Evolutionary conservation across 2,329 filamentous ascomycete species (phyloP).

Genomic region (Paracorniculantispora psalliotae): DNA sequence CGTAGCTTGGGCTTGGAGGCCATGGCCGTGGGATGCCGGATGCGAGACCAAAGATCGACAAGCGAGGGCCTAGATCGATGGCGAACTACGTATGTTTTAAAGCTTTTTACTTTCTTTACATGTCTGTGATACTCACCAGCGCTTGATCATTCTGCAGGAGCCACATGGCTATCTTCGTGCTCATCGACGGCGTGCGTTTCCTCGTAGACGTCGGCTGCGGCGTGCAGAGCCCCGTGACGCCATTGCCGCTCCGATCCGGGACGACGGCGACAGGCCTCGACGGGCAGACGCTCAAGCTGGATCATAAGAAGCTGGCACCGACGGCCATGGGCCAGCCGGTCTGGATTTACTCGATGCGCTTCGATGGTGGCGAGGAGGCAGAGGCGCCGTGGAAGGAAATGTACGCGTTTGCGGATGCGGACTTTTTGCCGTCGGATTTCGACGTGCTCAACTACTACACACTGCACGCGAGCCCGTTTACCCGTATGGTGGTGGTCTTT

Average conservation of each 20-base stretch:
- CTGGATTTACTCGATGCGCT: constrained; percentile 7
- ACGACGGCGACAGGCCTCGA: neutral
- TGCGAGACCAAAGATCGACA: neutral
- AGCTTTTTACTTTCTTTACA: neutral
- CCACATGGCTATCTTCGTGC: constrained; percentile 4
- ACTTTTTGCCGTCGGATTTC: neutral
- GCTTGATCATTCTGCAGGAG: neutral
- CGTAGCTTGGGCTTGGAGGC: constrained; percentile 3
- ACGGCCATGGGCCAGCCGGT: neutral
- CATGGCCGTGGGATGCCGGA: neutral
- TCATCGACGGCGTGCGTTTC: constrained; percentile 1
- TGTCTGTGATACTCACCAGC: neutral
- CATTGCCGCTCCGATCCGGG: neutral
- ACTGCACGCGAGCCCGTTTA: neutral
- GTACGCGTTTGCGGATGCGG: constrained; percentile 10
- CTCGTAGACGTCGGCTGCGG: constrained; percentile 1
- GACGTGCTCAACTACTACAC: constrained; percentile 11
- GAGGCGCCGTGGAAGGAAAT: neutral
- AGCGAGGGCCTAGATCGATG: neutral
- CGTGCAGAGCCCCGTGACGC: neutral
- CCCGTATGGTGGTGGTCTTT: neutral
- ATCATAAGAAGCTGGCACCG: neutral
- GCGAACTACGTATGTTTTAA: neutral
- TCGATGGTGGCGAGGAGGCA: neutral
- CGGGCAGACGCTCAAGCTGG: neutral